Percentiles rank a stretch among this genome's conserved stretches.
Conservation (phyloP, 1,284 basidiomycete genomes). For the Bondarzewia mesenterica region DNA sequence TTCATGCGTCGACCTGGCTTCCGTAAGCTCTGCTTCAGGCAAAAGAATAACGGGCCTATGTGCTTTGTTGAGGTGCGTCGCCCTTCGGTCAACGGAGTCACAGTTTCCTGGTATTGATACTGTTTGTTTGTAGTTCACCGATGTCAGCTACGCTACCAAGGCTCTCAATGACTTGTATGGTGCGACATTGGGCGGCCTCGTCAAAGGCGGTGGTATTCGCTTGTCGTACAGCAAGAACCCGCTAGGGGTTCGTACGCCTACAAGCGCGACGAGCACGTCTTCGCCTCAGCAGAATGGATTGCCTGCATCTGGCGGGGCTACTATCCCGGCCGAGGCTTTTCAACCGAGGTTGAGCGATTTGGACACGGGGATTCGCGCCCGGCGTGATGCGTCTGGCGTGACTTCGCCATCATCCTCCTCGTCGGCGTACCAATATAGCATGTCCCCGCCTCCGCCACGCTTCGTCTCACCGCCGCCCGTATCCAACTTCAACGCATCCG, state of each 20-base stretch:
- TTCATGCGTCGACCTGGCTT: slow-evolving; percentile 80
- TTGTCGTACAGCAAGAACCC: slow-evolving; percentile 96
- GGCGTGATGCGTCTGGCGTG: slow-evolving; percentile 29
- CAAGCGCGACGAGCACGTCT: slow-evolving; percentile 42
- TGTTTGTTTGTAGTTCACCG: slow-evolving; percentile 68
- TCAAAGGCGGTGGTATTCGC: slow-evolving; percentile 92
- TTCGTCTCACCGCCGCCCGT: slow-evolving; percentile 38
- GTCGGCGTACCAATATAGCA: slow-evolving; percentile 31
- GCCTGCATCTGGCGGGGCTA: slow-evolving; percentile 12
- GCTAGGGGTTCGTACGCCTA: slow-evolving; percentile 75
- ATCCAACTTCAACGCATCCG: slow-evolving; percentile 27
- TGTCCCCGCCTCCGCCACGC: slow-evolving; percentile 30
- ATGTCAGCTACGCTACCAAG: slow-evolving; percentile 76
- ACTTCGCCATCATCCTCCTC: slow-evolving; percentile 34
- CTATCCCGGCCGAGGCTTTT: slow-evolving; percentile 29
- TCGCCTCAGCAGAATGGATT: slow-evolving; percentile 30
- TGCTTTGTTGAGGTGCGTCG: slow-evolving; percentile 82
- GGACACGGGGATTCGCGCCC: slow-evolving; percentile 22
- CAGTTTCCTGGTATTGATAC: too few relatives aligned
- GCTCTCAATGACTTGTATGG: slow-evolving; percentile 89
- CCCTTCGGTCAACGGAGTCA: slow-evolving; percentile 1
- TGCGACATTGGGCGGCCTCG: slow-evolving; percentile 81
- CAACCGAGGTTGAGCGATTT: slow-evolving; percentile 27
- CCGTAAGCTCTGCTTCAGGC: slow-evolving; percentile 88
- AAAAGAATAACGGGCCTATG: slow-evolving; percentile 96